Evolutionary conservation across 192 early-diverging fungal genomes (phyloP).

Genomic region (Coemansia sp.): DNA sequence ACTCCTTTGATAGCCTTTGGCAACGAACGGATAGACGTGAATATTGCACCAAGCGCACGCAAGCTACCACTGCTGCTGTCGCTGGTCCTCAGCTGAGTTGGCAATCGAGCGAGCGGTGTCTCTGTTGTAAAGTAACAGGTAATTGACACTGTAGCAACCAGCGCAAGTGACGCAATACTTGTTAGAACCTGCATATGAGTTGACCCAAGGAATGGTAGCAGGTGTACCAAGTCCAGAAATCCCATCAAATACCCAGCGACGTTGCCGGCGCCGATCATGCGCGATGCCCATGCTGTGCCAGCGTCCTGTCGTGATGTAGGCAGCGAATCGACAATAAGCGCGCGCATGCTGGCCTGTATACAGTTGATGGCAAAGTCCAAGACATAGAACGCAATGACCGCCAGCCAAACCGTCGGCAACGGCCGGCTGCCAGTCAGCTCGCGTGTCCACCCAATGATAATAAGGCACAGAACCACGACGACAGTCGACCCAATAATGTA

Average conservation of each 20-base stretch:
- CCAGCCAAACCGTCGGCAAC: conserved; percentile 62
- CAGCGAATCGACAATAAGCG: conserved; percentile 84
- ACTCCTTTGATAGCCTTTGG: conserved; percentile 74
- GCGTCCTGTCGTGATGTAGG: conserved; percentile 79
- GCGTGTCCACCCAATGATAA: conserved; percentile 73
- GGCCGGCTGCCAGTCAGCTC: conserved; percentile 61
- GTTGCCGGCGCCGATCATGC: conserved; percentile 85
- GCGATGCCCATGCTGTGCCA: conserved; percentile 83
- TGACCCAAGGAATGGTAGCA: conserved; percentile 70
- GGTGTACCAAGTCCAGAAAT: conserved; percentile 70
- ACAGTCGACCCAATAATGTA: conserved; percentile 75
- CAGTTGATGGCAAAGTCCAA: conserved; percentile 94
- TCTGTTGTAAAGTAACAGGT: conserved; percentile 73
- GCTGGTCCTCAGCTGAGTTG: conserved; percentile 1
- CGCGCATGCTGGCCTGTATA: conserved; percentile 80
- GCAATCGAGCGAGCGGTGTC: conserved; percentile 24
- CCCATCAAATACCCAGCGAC: conserved; percentile 87
- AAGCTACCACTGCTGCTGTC: conserved; percentile 32
- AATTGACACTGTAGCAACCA: conserved; percentile 59
- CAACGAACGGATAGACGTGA: conserved; percentile 60
- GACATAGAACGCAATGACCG: conserved; percentile 84
- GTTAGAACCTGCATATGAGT: conserved; percentile 84
- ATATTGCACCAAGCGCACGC: conserved; percentile 43
- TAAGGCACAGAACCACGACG: conserved; percentile 67
- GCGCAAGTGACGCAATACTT: conserved; percentile 67